Conservation (phyloP, 306 rosid genomes). For the Rosa persica region DNA sequence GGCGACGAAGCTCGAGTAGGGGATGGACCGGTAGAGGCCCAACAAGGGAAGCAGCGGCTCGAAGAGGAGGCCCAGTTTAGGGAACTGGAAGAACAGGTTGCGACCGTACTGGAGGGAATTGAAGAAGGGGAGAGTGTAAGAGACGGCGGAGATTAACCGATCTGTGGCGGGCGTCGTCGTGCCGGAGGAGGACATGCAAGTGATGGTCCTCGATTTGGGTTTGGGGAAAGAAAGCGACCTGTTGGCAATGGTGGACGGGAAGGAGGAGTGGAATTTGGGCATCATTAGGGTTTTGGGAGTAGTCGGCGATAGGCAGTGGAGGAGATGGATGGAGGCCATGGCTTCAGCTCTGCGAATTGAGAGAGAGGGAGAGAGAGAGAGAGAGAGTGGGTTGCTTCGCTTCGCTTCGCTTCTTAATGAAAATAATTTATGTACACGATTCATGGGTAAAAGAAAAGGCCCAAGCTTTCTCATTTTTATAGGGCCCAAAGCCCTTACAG, state of each 20-base stretch:
- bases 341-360: neutral
- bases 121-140: constrained; percentile 88
- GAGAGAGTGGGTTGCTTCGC: neutral
- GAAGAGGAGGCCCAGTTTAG: constrained; percentile 54
- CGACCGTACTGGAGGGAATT: constrained; percentile 87
- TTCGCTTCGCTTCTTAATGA: neutral
- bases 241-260: neutral
- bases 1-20: constrained; percentile 83
- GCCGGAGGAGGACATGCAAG: constrained; percentile 41
- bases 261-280: neutral
- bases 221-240: constrained; percentile 13
- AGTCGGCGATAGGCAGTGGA: constrained; percentile 26
- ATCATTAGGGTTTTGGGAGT: constrained; percentile 11
- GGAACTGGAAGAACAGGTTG: constrained; percentile 57
- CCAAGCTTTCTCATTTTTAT: too few relatives aligned
- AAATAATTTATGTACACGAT: too few relatives aligned
- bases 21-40: constrained; percentile 67
- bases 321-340: constrained; percentile 45
- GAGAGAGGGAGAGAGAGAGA: neutral
- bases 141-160: constrained; percentile 72
- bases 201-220: constrained; percentile 17
- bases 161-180: constrained; percentile 48
- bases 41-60: constrained; percentile 76
- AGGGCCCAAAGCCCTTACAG: too few relatives aligned
- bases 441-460: too few relatives aligned